phyloP scores from a whole-genome alignment of 1,139 yeast species.

The Hemisphaericaspora lyxosophila region DNA sequence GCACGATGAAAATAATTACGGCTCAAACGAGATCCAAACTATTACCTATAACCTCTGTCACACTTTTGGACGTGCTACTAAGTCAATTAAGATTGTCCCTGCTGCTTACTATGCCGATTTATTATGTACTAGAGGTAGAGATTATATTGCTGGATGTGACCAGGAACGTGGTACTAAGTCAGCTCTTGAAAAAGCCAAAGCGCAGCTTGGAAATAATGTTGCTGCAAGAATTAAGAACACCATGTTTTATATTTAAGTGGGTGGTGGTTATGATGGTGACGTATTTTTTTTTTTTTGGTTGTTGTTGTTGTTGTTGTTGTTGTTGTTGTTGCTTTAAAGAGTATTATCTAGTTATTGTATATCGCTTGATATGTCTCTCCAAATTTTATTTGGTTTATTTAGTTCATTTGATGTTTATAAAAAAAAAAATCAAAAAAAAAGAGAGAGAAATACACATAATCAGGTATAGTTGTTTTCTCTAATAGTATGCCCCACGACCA shows the following conservation, averaged over 20 bases:
- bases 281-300: neutral
- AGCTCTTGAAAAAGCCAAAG: conserved; percentile 9
- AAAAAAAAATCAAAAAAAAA: no score
- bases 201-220: conserved; percentile 11
- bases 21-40: conserved; percentile 13
- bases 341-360: no score
- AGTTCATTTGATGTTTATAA: no score
- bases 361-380: neutral
- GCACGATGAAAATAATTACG: conserved; percentile 14
- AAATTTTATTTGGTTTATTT: no score
- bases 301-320: neutral
- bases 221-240: conserved; percentile 11
- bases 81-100: conserved; percentile 14
- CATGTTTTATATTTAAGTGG: conserved; percentile 13
- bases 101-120: conserved; percentile 16
- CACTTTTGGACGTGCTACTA: conserved; percentile 16
- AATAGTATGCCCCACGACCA: conserved; percentile 16
- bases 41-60: conserved; percentile 15
- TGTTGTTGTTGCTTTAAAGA: neutral
- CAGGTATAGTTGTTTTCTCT: no score
- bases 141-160: conserved; percentile 9
- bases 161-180: conserved; percentile 4
- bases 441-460: no score
- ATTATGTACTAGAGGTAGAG: conserved; percentile 15
- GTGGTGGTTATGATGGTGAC: no score